Evolutionary conservation across 2,329 filamentous ascomycete genomes (phyloP).

Genomic region (Penicillium sp.): DNA sequence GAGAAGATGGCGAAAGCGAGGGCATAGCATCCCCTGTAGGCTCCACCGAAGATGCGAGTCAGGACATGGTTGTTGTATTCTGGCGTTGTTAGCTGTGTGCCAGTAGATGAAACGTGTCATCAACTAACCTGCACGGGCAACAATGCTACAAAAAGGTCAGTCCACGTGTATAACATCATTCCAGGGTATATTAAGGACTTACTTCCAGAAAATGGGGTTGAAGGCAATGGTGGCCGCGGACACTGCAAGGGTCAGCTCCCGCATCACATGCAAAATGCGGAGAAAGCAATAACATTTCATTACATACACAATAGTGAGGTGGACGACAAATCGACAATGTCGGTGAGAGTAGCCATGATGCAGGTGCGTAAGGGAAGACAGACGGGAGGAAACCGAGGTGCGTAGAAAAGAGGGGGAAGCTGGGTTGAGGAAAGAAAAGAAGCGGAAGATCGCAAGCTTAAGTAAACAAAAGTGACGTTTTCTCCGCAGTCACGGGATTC

Average conservation of each 20-base stretch:
- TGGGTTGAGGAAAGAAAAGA: slow-evolving; percentile 1
- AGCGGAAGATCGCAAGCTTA: slow-evolving; percentile 17
- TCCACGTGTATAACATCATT: neutral
- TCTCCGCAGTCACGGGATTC: slow-evolving; percentile 21
- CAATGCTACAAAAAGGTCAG: slow-evolving; percentile 59
- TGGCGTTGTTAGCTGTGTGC: slow-evolving; percentile 38
- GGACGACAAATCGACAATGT: slow-evolving; percentile 64
- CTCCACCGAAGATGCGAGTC: slow-evolving; percentile 81
- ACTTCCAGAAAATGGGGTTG: slow-evolving; percentile 99
- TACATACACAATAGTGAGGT: slow-evolving; percentile 64
- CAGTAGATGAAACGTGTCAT: slow-evolving; percentile 13
- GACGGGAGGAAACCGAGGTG: neutral
- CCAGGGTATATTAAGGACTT: slow-evolving; percentile 46
- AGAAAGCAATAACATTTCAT: slow-evolving; percentile 4
- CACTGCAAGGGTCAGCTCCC: slow-evolving; percentile 54
- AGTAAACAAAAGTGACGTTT: slow-evolving; percentile 29
- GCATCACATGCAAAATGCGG: slow-evolving; percentile 32
- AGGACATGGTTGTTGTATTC: slow-evolving; percentile 91
- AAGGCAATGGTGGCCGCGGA: slow-evolving; percentile 81
- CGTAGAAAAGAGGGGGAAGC: neutral
- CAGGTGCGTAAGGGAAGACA: neutral
- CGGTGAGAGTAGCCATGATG: slow-evolving; percentile 36
- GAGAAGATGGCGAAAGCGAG: slow-evolving; percentile 89
- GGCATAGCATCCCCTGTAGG: slow-evolving; percentile 80
- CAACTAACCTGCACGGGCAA: slow-evolving; percentile 72